A percentile compares a stretch with the other conserved stretches of the same genome.
Evolutionary conservation across 78 protist genomes (phyloP).

Genomic region (Guillardia theta): DNA sequence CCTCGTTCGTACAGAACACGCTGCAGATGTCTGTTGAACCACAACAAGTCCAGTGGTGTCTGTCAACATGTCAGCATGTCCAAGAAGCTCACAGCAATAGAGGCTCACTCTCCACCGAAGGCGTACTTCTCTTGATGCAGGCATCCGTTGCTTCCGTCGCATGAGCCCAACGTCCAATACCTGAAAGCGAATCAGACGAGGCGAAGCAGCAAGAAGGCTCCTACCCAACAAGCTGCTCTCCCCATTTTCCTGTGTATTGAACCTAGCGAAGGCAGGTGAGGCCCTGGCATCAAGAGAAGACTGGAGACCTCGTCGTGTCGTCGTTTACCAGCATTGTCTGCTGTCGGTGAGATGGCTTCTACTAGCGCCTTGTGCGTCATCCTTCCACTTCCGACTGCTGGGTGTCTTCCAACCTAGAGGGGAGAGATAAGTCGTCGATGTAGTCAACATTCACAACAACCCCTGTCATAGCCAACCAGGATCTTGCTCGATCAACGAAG

Average conservation of each 20-base stretch:
- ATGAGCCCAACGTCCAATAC: neutral
- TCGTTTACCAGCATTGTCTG: neutral
- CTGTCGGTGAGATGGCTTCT: neutral
- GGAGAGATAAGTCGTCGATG: neutral
- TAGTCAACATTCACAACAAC: neutral
- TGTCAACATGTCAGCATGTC: no score
- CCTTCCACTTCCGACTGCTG: neutral
- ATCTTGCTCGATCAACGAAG: neutral
- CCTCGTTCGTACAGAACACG: neutral
- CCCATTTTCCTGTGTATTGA: neutral
- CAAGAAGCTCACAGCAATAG: no score
- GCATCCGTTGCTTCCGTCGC: conserved; percentile 22
- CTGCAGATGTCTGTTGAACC: neutral
- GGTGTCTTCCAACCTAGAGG: neutral
- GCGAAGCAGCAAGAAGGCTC: neutral
- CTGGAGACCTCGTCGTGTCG: neutral
- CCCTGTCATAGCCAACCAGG: neutral
- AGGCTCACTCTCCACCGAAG: no score
- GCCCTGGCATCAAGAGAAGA: no score
- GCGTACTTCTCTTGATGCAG: no score
- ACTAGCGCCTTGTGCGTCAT: neutral
- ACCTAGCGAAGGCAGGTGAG: no score
- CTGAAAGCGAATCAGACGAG: neutral
- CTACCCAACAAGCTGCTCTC: neutral
- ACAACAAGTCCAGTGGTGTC: neutral